Evolutionary conservation across 345 rosid species (phyloP).

Genomic region (Camelina laxa): DNA sequence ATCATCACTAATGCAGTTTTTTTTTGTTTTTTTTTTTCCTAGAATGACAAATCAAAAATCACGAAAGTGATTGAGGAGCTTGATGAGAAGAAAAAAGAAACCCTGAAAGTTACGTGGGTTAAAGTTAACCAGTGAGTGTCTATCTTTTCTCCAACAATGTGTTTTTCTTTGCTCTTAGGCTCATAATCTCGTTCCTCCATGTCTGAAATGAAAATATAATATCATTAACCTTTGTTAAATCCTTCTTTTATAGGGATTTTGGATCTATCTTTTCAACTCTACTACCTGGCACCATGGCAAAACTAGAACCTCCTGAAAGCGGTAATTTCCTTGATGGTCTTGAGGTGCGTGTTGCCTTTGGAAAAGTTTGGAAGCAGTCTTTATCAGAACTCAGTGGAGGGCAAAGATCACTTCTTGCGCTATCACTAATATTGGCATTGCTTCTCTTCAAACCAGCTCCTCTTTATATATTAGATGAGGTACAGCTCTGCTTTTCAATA

Average conservation of each 20-base stretch:
- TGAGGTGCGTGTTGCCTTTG: conserved; percentile 98
- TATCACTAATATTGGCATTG: conserved; percentile 89
- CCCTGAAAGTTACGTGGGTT: conserved; percentile 95
- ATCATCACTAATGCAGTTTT: conserved; percentile 29
- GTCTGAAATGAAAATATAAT: not conserved
- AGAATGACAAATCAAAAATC: conserved; percentile 96
- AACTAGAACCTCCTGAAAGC: conserved; percentile 95
- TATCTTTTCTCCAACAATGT: conserved; percentile 1
- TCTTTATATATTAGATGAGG: conserved; percentile 96
- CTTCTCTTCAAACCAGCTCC: conserved; percentile 99
- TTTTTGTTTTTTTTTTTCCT: not conserved
- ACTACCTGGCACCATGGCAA: conserved; percentile 94
- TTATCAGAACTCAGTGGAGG: conserved; percentile 97
- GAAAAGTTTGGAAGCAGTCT: conserved; percentile 96
- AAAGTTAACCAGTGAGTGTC: conserved; percentile 74
- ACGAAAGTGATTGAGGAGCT: conserved; percentile 96
- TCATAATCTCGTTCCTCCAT: conserved; percentile 5
- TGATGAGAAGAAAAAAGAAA: conserved; percentile 98
- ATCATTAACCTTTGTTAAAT: not conserved
- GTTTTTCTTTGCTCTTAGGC: conserved; percentile 3
- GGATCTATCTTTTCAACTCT: conserved; percentile 97
- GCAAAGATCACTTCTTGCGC: conserved; percentile 91
- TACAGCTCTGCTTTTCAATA: conserved; percentile 38
- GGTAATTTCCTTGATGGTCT: conserved; percentile 93
- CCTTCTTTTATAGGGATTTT: conserved; percentile 67